These are phyloP conservation scores for Podospora australis DNA, from an alignment of 495 filamentous ascomycete species.

Conservation along the genomic window DNA sequence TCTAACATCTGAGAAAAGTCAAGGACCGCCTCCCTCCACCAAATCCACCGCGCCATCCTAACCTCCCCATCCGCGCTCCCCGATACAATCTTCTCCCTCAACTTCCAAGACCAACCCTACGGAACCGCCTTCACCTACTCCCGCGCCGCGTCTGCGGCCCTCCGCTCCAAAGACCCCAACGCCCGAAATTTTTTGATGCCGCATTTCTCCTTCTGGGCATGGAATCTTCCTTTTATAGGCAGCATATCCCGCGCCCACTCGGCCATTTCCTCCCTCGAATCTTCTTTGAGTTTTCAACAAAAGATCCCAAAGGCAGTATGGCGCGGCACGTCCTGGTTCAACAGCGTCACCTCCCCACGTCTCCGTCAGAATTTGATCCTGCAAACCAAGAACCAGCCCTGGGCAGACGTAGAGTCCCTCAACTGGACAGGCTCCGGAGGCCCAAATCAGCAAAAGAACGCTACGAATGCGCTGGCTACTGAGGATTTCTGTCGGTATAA, in stretches of 20 bases:
- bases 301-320: constrained; percentile 65
- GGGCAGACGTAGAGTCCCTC: constrained; percentile 47
- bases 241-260: constrained; percentile 47
- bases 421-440: constrained; percentile 21
- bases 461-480: constrained; percentile 37
- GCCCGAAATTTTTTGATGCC: constrained; percentile 62
- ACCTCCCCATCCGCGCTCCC: constrained; percentile 45
- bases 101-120: constrained; percentile 38
- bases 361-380: constrained; percentile 40
- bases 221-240: constrained; percentile 56
- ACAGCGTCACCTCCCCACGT: constrained; percentile 34
- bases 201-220: constrained; percentile 74
- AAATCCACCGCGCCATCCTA: constrained; percentile 45
- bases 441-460: background rate
- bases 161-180: constrained; percentile 30
- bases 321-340: constrained; percentile 56
- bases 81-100: constrained; percentile 56
- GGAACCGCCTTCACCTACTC: constrained; percentile 32
- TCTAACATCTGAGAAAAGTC: too few species aligned
- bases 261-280: constrained; percentile 40
- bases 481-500: constrained; percentile 47
- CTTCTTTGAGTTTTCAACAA: constrained; percentile 24
- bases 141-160: constrained; percentile 34
- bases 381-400: constrained; percentile 28
- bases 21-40: constrained; percentile 35